Percentiles rank a stretch among this genome's conserved stretches.
These are phyloP conservation scores for Daldinia vernicosa DNA, from an alignment of 495 filamentous ascomycete genomes.

Conservation along the genomic window DNA sequence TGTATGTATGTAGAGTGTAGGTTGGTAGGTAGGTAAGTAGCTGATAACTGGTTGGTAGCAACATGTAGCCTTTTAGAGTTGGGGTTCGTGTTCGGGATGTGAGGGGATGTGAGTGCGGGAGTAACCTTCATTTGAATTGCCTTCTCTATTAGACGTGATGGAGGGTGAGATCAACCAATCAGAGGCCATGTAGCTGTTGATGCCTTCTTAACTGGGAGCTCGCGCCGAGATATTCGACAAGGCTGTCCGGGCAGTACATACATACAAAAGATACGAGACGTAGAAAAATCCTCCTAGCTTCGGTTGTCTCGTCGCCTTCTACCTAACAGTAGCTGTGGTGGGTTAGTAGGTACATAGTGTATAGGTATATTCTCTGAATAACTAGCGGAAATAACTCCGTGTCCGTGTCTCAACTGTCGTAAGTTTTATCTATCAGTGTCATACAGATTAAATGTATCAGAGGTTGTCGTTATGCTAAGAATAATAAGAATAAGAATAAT, in stretches of 20 bases:
- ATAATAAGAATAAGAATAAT: neutral
- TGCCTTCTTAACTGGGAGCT: conserved; percentile 47
- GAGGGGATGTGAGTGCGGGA: conserved; percentile 43
- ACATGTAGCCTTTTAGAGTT: conserved; percentile 39
- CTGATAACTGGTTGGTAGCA: conserved; percentile 19
- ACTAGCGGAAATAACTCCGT: neutral
- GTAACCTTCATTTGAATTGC: conserved; percentile 41
- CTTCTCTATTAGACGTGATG: conserved; percentile 36
- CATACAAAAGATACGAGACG: conserved; percentile 33
- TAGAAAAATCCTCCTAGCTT: conserved; percentile 29
- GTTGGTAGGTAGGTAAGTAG: conserved; percentile 4
- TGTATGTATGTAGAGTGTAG: neutral
- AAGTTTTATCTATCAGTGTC: conserved; percentile 4
- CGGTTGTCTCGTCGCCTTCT: conserved; percentile 1
- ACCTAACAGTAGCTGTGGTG: neutral
- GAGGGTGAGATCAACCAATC: conserved; percentile 39
- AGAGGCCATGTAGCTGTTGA: conserved; percentile 15
- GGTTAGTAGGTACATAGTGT: neutral
- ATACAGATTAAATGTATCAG: conserved; percentile 8
- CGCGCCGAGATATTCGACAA: conserved; percentile 40
- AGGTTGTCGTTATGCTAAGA: neutral
- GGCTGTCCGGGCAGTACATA: conserved; percentile 28
- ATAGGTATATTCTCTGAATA: neutral
- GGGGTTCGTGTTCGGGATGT: conserved; percentile 45
- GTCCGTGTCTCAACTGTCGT: conserved; percentile 14